A percentile compares a stretch with the other conserved stretches of the same genome.
phyloP scores from a whole-genome alignment of 371 early-diverging fungal genomes.

The Apophysomyces ossiformis region DNA sequence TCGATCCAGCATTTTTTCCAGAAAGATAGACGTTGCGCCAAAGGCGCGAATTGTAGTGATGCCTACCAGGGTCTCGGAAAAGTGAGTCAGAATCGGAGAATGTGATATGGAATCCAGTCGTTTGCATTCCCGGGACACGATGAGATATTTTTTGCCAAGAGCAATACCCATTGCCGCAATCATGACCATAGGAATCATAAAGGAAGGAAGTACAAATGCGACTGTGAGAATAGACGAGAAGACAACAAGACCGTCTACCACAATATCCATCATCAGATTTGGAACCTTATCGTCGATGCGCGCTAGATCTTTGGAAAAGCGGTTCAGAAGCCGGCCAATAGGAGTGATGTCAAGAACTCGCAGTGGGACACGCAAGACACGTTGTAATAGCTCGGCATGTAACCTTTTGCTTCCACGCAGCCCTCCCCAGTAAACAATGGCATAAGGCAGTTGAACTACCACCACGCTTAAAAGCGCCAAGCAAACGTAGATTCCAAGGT shows the following conservation, averaged over 20 bases:
- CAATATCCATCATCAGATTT: constrained; percentile 52
- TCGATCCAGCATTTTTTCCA: constrained; percentile 54
- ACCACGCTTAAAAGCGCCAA: constrained; percentile 42
- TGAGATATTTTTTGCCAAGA: constrained; percentile 68
- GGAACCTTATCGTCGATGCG: constrained; percentile 55
- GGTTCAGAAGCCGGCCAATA: constrained; percentile 83
- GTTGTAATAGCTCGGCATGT: constrained; percentile 53
- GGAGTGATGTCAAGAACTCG: constrained; percentile 93
- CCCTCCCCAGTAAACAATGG: constrained; percentile 50
- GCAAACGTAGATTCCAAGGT: constrained; percentile 48
- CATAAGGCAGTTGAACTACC: constrained; percentile 39
- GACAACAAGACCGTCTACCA: constrained; percentile 55
- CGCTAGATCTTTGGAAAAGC: constrained; percentile 67
- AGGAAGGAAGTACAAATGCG: constrained; percentile 61
- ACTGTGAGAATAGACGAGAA: constrained; percentile 68
- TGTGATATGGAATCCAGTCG: constrained; percentile 78
- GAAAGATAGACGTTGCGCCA: constrained; percentile 61
- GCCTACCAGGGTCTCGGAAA: constrained; percentile 59
- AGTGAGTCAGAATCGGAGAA: constrained; percentile 72
- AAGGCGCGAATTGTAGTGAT: constrained; percentile 72
- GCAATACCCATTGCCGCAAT: constrained; percentile 52
- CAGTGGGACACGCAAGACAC: constrained; percentile 67
- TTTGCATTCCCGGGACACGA: constrained; percentile 78
- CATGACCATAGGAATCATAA: constrained; percentile 49
- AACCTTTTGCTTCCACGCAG: constrained; percentile 51